phyloP scores from a whole-genome alignment of 1,139 yeast genomes.

The Scheffersomyces lignicola region DNA sequence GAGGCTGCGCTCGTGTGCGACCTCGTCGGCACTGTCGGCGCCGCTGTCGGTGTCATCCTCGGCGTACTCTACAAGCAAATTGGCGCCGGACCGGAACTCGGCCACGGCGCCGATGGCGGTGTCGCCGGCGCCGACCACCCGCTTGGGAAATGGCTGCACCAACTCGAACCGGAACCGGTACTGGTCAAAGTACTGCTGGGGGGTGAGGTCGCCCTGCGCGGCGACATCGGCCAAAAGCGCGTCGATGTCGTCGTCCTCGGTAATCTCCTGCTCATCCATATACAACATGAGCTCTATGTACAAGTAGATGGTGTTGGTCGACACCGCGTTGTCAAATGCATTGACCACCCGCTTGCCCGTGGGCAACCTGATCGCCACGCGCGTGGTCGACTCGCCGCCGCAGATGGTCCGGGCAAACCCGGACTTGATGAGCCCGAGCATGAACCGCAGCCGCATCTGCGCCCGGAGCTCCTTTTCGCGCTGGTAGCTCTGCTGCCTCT shows the following conservation, averaged over 20 bases:
- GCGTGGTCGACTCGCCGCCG: slow-evolving; percentile 6
- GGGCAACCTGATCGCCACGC: slow-evolving; percentile 43
- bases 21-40: not conserved
- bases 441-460: slow-evolving; percentile 16
- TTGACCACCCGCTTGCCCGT: slow-evolving; percentile 65
- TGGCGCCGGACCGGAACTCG: slow-evolving; percentile 40
- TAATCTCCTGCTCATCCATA: slow-evolving; percentile 13
- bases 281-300: slow-evolving; percentile 53
- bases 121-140: slow-evolving; percentile 21
- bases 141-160: slow-evolving; percentile 47
- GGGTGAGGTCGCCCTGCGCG: slow-evolving; percentile 10
- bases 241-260: slow-evolving; percentile 14
- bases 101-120: slow-evolving; percentile 20
- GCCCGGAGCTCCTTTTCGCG: slow-evolving; percentile 14
- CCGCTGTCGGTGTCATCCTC: slow-evolving; percentile 16
- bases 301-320: slow-evolving; percentile 63
- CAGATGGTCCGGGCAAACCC: slow-evolving; percentile 13
- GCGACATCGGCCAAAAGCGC: slow-evolving; percentile 11
- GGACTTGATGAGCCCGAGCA: slow-evolving; percentile 13
- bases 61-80: slow-evolving; percentile 37
- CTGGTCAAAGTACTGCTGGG: slow-evolving; percentile 21
- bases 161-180: slow-evolving; percentile 39
- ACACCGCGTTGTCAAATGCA: slow-evolving; percentile 47
- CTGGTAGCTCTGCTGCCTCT: slow-evolving; percentile 27
- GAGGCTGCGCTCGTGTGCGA: not conserved